Percentiles rank a stretch among this genome's conserved stretches.
Evolutionary conservation across 148 eudicot genomes (phyloP).

Genomic region (Silene conica): DNA sequence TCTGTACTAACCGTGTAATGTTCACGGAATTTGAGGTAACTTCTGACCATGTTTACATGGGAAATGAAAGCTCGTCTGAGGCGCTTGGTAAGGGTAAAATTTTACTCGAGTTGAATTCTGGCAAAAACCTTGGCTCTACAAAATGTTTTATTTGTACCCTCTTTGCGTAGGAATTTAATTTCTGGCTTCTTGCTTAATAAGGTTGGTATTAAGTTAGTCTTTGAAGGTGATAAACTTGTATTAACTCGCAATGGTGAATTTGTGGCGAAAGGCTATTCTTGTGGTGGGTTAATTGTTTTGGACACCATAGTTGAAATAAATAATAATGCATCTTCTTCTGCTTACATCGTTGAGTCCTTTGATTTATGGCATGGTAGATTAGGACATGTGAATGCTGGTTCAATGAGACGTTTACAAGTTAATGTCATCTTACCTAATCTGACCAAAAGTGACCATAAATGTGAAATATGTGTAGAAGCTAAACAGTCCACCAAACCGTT

Average conservation of each 20-base stretch:
- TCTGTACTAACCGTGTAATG: too few relatives aligned
- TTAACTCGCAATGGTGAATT: background rate
- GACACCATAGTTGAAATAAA: background rate
- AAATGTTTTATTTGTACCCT: background rate
- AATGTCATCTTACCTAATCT: too few relatives aligned
- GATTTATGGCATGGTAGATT: too few relatives aligned
- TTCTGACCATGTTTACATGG: background rate
- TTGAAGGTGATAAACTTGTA: background rate
- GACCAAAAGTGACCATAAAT: too few relatives aligned
- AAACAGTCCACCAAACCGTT: too few relatives aligned
- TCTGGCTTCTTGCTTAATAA: background rate
- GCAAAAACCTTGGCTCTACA: background rate
- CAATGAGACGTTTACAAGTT: too few relatives aligned
- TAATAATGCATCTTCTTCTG: too few relatives aligned
- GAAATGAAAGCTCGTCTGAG: background rate
- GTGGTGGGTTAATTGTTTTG: background rate
- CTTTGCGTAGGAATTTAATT: background rate
- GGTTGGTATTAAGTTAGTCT: background rate
- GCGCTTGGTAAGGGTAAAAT: background rate
- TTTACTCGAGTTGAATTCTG: background rate
- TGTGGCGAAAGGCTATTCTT: background rate
- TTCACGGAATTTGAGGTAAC: too few relatives aligned
- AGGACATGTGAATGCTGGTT: too few relatives aligned
- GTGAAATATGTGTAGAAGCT: too few relatives aligned
- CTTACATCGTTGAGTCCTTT: too few relatives aligned